phyloP scores from a whole-genome alignment of 345 rosid genomes.

The Eucalyptus curtisii region DNA sequence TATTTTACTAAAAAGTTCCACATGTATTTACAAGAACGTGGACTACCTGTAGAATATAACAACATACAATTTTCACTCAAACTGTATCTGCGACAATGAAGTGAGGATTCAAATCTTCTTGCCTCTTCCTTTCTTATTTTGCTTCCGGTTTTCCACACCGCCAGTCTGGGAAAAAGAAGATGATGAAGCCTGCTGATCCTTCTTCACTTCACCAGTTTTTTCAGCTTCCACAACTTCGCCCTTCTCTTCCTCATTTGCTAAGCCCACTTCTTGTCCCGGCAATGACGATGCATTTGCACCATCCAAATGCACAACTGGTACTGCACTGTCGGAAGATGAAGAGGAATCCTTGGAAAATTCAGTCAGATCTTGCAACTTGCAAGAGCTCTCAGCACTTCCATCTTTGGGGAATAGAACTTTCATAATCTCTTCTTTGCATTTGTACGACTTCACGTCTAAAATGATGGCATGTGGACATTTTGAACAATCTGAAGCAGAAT shows the following conservation, averaged over 20 bases:
- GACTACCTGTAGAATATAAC: not conserved
- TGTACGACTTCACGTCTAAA: conserved; percentile 11
- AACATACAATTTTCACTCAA: not conserved
- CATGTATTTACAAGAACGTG: not conserved
- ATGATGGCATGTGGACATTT: not conserved
- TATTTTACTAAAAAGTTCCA: not conserved
- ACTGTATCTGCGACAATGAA: not conserved
- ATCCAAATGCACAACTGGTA: not conserved
- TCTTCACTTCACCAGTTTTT: not conserved
- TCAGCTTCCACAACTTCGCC: not conserved
- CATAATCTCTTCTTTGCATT: conserved; percentile 9
- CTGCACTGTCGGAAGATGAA: not conserved
- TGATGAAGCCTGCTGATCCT: not conserved
- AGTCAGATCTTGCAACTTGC: not conserved
- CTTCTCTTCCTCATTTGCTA: not conserved
- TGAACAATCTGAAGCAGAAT: not conserved
- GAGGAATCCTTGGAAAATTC: not conserved
- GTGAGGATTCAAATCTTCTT: not conserved
- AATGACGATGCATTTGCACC: not conserved
- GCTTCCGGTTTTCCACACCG: not conserved
- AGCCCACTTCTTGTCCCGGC: not conserved
- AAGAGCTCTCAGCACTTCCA: not conserved
- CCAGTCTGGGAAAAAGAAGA: not conserved
- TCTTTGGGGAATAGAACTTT: conserved; percentile 1
- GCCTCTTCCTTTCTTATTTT: not conserved